These are phyloP conservation scores for Selaginella tamariscina DNA, from an alignment of 75 land plant genomes.

Conservation along the genomic window DNA sequence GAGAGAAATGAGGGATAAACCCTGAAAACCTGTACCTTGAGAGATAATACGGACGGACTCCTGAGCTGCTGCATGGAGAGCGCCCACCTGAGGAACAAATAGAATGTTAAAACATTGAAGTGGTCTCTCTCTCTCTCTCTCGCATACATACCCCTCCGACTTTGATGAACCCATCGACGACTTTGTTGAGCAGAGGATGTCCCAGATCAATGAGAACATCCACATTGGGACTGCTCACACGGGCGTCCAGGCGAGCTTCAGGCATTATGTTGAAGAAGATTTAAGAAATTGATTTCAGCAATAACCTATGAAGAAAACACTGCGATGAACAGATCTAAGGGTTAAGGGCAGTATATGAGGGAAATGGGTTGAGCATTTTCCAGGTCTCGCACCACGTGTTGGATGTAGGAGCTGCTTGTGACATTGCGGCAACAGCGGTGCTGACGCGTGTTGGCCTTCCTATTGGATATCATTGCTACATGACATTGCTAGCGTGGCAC, in stretches of 20 bases:
- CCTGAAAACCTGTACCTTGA: conserved; percentile 20
- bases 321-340: too few relatives aligned
- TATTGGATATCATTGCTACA: too few relatives aligned
- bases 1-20: background rate
- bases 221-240: conserved; percentile 9
- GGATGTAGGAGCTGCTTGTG: too few relatives aligned
- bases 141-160: conserved; percentile 32
- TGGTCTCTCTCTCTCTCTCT: background rate
- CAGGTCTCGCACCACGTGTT: too few relatives aligned
- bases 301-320: too few relatives aligned
- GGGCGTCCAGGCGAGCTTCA: conserved; percentile 10
- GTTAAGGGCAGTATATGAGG: too few relatives aligned
- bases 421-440: too few relatives aligned
- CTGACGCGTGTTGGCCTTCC: too few relatives aligned
- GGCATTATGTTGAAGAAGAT: background rate
- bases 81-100: conserved; percentile 22
- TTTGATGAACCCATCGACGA: conserved; percentile 36
- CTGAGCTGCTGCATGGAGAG: conserved; percentile 34
- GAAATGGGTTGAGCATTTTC: too few relatives aligned
- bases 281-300: background rate
- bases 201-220: conserved; percentile 34
- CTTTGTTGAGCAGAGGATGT: conserved; percentile 33
- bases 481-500: too few relatives aligned
- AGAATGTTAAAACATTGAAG: conserved; percentile 5
- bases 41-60: conserved; percentile 22